phyloP scores from a whole-genome alignment of 805 yeast species.

The Teunomyces stri region DNA sequence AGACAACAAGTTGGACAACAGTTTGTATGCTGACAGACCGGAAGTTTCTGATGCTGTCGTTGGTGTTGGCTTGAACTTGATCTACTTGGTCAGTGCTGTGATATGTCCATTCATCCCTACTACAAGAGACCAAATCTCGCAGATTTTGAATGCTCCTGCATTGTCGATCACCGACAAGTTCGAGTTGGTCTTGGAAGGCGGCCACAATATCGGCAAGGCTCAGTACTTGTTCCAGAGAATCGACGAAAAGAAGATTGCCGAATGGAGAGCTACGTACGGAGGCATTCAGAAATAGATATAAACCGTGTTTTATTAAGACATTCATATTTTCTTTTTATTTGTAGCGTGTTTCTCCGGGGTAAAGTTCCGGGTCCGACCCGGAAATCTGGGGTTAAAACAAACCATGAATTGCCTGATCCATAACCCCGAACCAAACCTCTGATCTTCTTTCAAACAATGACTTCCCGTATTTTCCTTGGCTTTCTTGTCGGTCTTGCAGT shows the following conservation, averaged over 20 bases:
- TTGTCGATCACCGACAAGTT: slow-evolving; percentile 76
- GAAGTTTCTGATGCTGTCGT: slow-evolving; percentile 87
- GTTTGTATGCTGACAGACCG: slow-evolving; percentile 71
- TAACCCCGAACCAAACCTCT: neutral
- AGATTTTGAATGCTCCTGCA: slow-evolving; percentile 80
- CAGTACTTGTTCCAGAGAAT: slow-evolving; percentile 90
- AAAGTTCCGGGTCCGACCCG: neutral
- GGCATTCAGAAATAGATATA: slow-evolving; percentile 52
- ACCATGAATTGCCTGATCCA: neutral
- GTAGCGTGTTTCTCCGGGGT: slow-evolving; percentile 1
- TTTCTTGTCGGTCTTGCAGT: slow-evolving; percentile 27
- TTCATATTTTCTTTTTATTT: neutral
- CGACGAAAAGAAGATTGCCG: slow-evolving; percentile 82
- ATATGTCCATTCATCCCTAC: slow-evolving; percentile 90
- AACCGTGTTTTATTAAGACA: too few species aligned
- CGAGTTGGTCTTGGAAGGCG: slow-evolving; percentile 63
- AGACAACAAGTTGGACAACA: slow-evolving; percentile 92
- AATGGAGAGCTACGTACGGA: slow-evolving; percentile 84
- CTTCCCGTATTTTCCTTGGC: slow-evolving; percentile 15
- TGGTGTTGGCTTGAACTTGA: slow-evolving; percentile 84
- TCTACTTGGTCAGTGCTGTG: slow-evolving; percentile 80
- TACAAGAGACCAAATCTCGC: slow-evolving; percentile 63
- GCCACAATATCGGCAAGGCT: slow-evolving; percentile 88
- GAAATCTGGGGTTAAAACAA: neutral
- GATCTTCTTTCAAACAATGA: slow-evolving; percentile 5